Evolutionary conservation across 139 green algal species (phyloP), one percentile per base, ranked within the genome.

Genomic region (Micractinium sp.): DNA sequence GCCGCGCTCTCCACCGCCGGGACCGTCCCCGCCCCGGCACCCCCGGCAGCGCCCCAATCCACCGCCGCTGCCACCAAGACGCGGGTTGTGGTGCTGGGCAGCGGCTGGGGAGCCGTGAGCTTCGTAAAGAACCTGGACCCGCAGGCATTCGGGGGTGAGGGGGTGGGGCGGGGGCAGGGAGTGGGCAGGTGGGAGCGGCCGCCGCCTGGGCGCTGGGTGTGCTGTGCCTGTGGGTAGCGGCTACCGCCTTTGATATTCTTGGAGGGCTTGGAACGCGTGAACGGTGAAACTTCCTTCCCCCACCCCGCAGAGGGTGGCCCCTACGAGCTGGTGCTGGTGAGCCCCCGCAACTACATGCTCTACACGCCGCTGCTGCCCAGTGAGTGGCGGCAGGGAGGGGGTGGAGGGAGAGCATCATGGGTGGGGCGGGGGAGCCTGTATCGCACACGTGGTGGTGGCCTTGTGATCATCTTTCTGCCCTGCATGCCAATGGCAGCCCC

Each of bases 1-100:
- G 47, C 47, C 47, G 9, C 47, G 47, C 47, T 56, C 47, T 56
- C 47, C 47, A 56, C 47, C 47, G 47, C 7, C 47, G 47, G 9
- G 5, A 9, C 47, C 47, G 47, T 56, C 47, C 47, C 47, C 47
- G 47, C 47, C 47, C 5, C 47, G 47, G 47, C 47, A 56, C 47
- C 47, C 47, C 47, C 47, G 47, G 7, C 47, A 56, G 47, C 47
- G 47, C 47, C 47, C 47, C 47, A 9, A 90, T 80, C 74, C 81
- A 16, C 41, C 79, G 39, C 67, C 67, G 31, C 71, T 5, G 71
- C 71, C 71, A 27, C 15, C 74, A 80, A 29, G 74, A 53, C 74
- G 74, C 74, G 95, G 22, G 90, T 99, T 18, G 95, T 98, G 41
- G 92, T 99, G n/a, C 92, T 99, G 66, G 97, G 97, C 41, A 95